Evolutionary conservation across 441 rosid genomes (phyloP).

Genomic region (Brassica balearica): DNA sequence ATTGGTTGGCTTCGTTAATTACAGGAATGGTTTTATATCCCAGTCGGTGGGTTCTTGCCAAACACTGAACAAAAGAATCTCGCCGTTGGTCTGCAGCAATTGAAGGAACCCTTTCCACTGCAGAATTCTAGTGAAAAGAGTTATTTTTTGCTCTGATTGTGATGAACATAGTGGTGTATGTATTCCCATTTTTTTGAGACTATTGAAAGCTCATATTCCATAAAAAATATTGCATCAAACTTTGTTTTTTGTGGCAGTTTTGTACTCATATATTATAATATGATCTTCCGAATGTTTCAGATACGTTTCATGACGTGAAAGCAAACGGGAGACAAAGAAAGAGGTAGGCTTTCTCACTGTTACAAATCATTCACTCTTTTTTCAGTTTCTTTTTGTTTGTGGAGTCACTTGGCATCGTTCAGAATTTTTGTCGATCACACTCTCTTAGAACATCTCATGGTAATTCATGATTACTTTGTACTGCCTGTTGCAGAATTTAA

Average conservation of each 20-base stretch:
- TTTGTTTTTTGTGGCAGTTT: not conserved
- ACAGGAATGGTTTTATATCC: too few relatives aligned
- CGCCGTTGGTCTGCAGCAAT: too few relatives aligned
- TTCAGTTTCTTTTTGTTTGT: not conserved
- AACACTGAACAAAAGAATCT: too few relatives aligned
- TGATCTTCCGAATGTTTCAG: slow-evolving; percentile 48
- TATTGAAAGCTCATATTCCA: not conserved
- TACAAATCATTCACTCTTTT: not conserved
- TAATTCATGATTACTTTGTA: not conserved
- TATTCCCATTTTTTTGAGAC: not conserved
- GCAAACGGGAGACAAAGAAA: slow-evolving; percentile 64
- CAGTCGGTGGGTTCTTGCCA: too few relatives aligned
- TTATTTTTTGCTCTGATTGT: not conserved
- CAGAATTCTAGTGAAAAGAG: not conserved
- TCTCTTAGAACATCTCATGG: too few relatives aligned
- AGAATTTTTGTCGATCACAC: not conserved
- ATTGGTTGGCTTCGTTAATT: too few relatives aligned
- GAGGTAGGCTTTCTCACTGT: slow-evolving; percentile 52
- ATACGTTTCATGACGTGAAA: slow-evolving; percentile 88
- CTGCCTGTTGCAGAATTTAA: slow-evolving; percentile 51
- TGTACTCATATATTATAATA: not conserved
- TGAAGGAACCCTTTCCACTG: not conserved
- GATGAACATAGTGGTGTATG: not conserved
- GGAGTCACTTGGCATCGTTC: too few relatives aligned
- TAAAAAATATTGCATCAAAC: not conserved